Conservation (phyloP, 768 basidiomycete species). For the Trametes coccinea region DNA sequence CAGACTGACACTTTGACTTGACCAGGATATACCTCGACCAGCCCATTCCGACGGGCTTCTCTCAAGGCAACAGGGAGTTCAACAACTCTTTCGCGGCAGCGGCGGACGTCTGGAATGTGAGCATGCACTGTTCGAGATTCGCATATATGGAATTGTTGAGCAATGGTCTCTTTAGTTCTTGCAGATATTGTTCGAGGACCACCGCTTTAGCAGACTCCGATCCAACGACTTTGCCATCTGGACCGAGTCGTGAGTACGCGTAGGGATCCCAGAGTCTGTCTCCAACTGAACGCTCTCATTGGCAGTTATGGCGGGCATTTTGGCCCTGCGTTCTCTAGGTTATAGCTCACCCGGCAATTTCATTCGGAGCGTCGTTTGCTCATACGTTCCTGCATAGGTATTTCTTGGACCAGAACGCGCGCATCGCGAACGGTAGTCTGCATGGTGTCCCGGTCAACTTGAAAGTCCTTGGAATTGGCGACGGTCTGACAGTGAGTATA, state of each 20-base stretch:
- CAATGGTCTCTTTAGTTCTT: slow-evolving; percentile 38
- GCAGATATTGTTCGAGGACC: slow-evolving; percentile 59
- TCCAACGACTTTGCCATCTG: slow-evolving; percentile 53
- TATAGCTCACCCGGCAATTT: not conserved
- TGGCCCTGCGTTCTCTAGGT: slow-evolving; percentile 39
- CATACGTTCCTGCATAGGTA: slow-evolving; percentile 27
- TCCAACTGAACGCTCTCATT: not conserved
- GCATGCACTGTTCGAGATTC: not conserved
- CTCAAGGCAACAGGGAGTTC: slow-evolving; percentile 50
- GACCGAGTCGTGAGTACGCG: slow-evolving; percentile 51
- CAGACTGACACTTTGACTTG: too few species aligned
- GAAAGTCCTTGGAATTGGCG: slow-evolving; percentile 59
- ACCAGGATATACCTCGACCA: slow-evolving; percentile 56
- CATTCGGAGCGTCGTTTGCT: not conserved
- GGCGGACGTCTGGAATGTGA: slow-evolving; percentile 50
- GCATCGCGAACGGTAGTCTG: slow-evolving; percentile 46
- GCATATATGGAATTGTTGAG: too few species aligned
- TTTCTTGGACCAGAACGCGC: slow-evolving; percentile 60
- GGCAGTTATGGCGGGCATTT: slow-evolving; percentile 39
- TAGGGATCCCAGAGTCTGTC: not conserved
- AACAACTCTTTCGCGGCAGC: slow-evolving; percentile 56
- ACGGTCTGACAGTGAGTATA: slow-evolving; percentile 56
- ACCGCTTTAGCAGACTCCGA: slow-evolving; percentile 49
- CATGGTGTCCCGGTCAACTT: slow-evolving; percentile 53
- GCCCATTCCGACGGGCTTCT: slow-evolving; percentile 63